Percentiles rank a stretch among this genome's conserved stretches.
phyloP scores from a whole-genome alignment of 805 yeast genomes.

The Cyberlindnera sargentensis region DNA sequence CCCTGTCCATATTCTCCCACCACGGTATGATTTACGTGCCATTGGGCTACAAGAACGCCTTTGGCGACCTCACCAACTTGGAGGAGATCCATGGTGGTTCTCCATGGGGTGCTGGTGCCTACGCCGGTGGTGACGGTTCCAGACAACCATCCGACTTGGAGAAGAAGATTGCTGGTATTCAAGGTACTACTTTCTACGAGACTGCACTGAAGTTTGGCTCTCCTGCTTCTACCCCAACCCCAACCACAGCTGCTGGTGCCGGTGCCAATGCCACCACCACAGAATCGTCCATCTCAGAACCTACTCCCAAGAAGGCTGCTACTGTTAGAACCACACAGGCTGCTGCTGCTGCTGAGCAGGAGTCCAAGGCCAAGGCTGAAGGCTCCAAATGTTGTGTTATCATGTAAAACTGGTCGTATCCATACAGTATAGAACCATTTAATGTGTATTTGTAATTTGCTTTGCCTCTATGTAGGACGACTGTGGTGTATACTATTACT shows the following conservation, averaged over 20 bases:
- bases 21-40: conserved; percentile 77
- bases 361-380: conserved; percentile 17
- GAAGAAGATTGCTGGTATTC: conserved; percentile 52
- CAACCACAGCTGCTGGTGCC: conserved; percentile 5
- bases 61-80: conserved; percentile 46
- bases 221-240: conserved; percentile 5
- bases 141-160: conserved; percentile 62
- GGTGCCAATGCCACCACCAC: conserved; percentile 1
- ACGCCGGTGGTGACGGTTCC: conserved; percentile 70
- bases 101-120: conserved; percentile 83
- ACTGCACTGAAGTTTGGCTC: conserved; percentile 29
- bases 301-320: conserved; percentile 1
- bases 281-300: too few species aligned
- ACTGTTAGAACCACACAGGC: conserved; percentile 16
- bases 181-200: conserved; percentile 58
- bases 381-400: conserved; percentile 25
- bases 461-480: too few species aligned
- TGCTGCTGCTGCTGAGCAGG: conserved; percentile 11
- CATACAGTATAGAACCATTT: too few species aligned
- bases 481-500: too few species aligned
- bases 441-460: too few species aligned
- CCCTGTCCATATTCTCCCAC: conserved; percentile 55
- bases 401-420: conserved; percentile 17
- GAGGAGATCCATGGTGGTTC: conserved; percentile 74
- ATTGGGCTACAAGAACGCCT: conserved; percentile 57